Evolutionary conservation across 139 green algal species (phyloP), one percentile per base, ranked within the genome.

Genomic region (Coelastrella sp.): DNA sequence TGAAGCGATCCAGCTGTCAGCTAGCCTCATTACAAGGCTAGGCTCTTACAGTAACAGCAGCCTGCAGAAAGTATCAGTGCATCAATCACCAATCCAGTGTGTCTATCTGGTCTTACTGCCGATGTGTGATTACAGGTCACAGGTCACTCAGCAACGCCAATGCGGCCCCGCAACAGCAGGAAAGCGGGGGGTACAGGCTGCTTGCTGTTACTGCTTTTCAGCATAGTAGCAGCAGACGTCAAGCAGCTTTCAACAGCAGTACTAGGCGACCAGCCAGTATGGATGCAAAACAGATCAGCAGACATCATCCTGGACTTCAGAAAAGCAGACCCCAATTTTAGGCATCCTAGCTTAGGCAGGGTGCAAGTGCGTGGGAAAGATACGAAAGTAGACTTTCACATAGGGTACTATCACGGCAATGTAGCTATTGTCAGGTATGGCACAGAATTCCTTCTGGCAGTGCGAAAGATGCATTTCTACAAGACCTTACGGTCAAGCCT

Each of bases 381-480:
- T 3, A 81, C 78, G 78, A 65, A 58, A 5, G 88, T 91, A 5
- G 57, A 68, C 11, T 91, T 71, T 71, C 88, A 88, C 80, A 88
- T 91, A 61, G 88, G 88, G 57, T 88, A 91, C 71, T 91, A 85
- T 17, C 88, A 91, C 59, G 88, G 88, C 16, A 91, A 91, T 32
- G 88, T 91, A 19, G 88, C 88, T 3, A 88, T 91, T 6, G 88
- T 91, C 17, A 82, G 88, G 4, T 91, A 73, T 66, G 88, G 88
- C 57, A 66, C 56, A 5, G n/a, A 56, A 13, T 83, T 91, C 14
- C 13, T 91, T 5, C 19, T 86, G 68, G 88, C 88, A 23, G 88
- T 91, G 80, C 80, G 88, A n/a, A 91, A 91, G 71, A 91, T 91
- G 88, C 71, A 91, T 58, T 91, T 91, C 58, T 91, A 85, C 88